Conservation (phyloP, 495 filamentous ascomycete species). For the Aeminium ludgeri region DNA sequence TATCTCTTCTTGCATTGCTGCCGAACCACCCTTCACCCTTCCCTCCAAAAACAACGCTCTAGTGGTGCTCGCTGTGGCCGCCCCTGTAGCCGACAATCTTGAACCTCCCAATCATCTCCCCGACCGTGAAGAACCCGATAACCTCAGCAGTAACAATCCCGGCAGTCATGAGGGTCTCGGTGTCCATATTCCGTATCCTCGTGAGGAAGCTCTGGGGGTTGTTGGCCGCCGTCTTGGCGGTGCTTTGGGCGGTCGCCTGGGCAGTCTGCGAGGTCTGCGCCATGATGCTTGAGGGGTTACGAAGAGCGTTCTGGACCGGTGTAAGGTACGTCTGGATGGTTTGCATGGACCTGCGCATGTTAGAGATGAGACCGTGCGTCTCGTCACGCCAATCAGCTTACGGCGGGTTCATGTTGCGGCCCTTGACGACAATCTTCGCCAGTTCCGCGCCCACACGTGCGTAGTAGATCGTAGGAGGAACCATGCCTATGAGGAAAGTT, state of each 20-base stretch:
- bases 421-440: slow-evolving; percentile 66
- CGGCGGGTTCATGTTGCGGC: slow-evolving; percentile 87
- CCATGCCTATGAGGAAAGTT: slow-evolving; percentile 41
- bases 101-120: slow-evolving; percentile 86
- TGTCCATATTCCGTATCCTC: slow-evolving; percentile 50
- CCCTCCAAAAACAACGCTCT: background rate
- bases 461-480: slow-evolving; percentile 81
- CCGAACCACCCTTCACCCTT: background rate
- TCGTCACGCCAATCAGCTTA: slow-evolving; percentile 47
- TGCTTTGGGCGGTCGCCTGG: slow-evolving; percentile 1
- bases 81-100: slow-evolving; percentile 75
- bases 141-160: slow-evolving; percentile 73
- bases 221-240: slow-evolving; percentile 25
- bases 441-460: slow-evolving; percentile 74
- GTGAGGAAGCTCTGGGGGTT: slow-evolving; percentile 38
- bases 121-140: slow-evolving; percentile 92
- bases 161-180: slow-evolving; percentile 45
- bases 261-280: slow-evolving; percentile 18
- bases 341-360: slow-evolving; percentile 29
- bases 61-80: slow-evolving; percentile 14
- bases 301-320: slow-evolving; percentile 45
- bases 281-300: slow-evolving; percentile 41
- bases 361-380: background rate
- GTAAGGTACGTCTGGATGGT: slow-evolving; percentile 82
- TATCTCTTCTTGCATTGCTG: background rate